Percentiles rank a stretch among this genome's conserved stretches.
phyloP scores from a whole-genome alignment of 2,329 filamentous ascomycete species.

The Sporothrix inflata region DNA sequence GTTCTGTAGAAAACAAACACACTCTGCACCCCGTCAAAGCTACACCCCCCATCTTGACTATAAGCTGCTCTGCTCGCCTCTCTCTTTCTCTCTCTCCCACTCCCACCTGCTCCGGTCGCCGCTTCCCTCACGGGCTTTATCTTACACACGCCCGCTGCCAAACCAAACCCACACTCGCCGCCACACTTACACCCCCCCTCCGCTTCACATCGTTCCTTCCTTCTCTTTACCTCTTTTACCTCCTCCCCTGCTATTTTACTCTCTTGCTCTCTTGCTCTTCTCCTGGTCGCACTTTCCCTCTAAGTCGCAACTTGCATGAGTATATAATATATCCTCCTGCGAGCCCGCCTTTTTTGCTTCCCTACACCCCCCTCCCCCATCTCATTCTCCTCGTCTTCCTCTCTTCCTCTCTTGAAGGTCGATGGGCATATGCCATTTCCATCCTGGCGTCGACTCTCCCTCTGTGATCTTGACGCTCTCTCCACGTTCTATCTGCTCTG shows the following conservation, averaged over 20 bases:
- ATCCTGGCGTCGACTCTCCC: not conserved
- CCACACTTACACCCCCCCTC: conserved; percentile 10
- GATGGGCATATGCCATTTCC: not conserved
- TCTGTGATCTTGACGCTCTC: not conserved
- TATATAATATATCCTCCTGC: conserved; percentile 5
- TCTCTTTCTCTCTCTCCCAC: not conserved
- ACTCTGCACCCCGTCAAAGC: not conserved
- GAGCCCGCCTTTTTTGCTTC: not conserved
- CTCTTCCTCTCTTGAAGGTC: not conserved
- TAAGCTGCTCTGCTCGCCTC: not conserved
- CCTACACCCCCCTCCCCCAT: not conserved
- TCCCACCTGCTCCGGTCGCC: not conserved
- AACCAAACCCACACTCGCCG: not conserved
- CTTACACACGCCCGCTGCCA: not conserved
- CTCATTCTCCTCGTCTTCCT: not conserved
- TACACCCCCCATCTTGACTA: not conserved
- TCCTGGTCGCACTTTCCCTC: not conserved
- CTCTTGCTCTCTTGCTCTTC: not conserved
- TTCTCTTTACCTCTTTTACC: not conserved
- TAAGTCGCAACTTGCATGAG: not conserved
- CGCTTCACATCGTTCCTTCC: not conserved
- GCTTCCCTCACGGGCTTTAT: not conserved
- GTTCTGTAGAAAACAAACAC: not conserved
- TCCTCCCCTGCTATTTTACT: not conserved
- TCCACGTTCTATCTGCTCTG: conserved; percentile 9